These are phyloP conservation scores for Triangularia setosa DNA, from an alignment of 2,329 filamentous ascomycete genomes.

Conservation along the genomic window DNA sequence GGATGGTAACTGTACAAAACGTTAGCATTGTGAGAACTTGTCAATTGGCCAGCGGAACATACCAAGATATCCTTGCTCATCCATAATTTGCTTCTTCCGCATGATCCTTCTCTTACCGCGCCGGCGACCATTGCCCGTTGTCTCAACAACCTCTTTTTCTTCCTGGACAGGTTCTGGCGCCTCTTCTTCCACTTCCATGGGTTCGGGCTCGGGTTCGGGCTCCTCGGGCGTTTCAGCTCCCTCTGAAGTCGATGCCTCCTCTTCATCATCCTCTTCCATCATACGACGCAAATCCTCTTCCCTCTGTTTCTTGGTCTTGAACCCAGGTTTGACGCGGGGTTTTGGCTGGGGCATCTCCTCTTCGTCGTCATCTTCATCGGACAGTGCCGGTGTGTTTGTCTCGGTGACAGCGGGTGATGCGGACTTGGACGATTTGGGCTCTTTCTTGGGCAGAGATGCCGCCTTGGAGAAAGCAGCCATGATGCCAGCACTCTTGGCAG, in stretches of 20 bases:
- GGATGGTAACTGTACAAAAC: slow-evolving; percentile 65
- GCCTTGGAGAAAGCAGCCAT: slow-evolving; percentile 77
- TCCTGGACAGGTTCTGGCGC: slow-evolving; percentile 39
- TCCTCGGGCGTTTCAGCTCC: slow-evolving; percentile 37
- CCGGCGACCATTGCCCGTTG: slow-evolving; percentile 55
- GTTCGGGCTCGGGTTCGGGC: slow-evolving; percentile 36
- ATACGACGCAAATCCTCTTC: slow-evolving; percentile 43
- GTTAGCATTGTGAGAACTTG: background rate
- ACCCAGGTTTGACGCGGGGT: slow-evolving; percentile 28
- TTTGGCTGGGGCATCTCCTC: slow-evolving; percentile 46
- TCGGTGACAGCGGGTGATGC: slow-evolving; percentile 40
- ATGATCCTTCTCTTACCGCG: slow-evolving; percentile 75
- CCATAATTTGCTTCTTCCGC: slow-evolving; percentile 82
- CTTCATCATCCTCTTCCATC: slow-evolving; percentile 50
- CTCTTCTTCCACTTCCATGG: slow-evolving; percentile 36
- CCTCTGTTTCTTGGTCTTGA: slow-evolving; percentile 51
- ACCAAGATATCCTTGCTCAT: slow-evolving; percentile 89
- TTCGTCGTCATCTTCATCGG: slow-evolving; percentile 52
- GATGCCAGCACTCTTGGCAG: slow-evolving; percentile 47
- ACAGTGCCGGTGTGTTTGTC: slow-evolving; percentile 49
- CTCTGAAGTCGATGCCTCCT: slow-evolving; percentile 28
- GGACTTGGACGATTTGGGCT: slow-evolving; percentile 28
- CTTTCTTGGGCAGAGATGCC: slow-evolving; percentile 49
- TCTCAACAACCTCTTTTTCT: slow-evolving; percentile 49
- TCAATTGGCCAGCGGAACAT: slow-evolving; percentile 32